A percentile compares a stretch with the other conserved stretches of the same genome.
Conservation (phyloP, 2,329 filamentous ascomycete genomes). For the Penicillium capsulatum region DNA sequence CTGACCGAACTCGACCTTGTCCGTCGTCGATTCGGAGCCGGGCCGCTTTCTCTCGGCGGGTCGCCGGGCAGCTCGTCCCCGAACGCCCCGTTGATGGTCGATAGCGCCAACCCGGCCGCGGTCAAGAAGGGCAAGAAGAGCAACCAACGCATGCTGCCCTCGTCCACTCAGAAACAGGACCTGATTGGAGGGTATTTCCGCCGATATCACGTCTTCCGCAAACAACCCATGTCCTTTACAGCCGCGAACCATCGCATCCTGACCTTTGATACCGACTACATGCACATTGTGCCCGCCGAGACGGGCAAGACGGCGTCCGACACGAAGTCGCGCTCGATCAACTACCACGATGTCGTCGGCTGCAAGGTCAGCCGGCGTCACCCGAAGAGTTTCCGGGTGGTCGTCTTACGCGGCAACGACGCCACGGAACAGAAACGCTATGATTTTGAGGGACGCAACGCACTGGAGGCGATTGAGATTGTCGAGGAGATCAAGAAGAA, state of each 20-base stretch:
- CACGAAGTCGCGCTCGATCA: conserved; percentile 58
- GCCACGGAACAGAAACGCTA: conserved; percentile 62
- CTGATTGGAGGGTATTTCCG: conserved; percentile 52
- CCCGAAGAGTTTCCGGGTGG: conserved; percentile 59
- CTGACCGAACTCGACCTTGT: conserved; percentile 59
- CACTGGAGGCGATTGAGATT: conserved; percentile 57
- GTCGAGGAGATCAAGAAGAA: conserved; percentile 61
- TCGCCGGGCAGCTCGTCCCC: conserved; percentile 60
- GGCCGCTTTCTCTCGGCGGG: conserved; percentile 52
- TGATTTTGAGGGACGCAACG: conserved; percentile 60
- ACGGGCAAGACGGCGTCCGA: conserved; percentile 53
- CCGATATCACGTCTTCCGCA: conserved; percentile 60
- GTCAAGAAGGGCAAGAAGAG: conserved; percentile 40
- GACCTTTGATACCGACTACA: conserved; percentile 61
- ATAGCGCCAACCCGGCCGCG: conserved; percentile 26
- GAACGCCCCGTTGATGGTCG: conserved; percentile 60
- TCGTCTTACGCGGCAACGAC: conserved; percentile 59
- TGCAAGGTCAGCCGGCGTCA: conserved; percentile 63
- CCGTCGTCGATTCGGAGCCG: conserved; percentile 59
- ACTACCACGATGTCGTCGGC: conserved; percentile 60
- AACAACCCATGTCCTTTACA: conserved; percentile 62
- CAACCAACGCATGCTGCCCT: conserved; percentile 42
- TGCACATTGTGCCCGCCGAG: conserved; percentile 59
- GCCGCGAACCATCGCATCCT: conserved; percentile 58
- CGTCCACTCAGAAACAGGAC: conserved; percentile 47